Conservation (phyloP, 257 asterid genomes). For the Nyctanthes arbortristis region DNA sequence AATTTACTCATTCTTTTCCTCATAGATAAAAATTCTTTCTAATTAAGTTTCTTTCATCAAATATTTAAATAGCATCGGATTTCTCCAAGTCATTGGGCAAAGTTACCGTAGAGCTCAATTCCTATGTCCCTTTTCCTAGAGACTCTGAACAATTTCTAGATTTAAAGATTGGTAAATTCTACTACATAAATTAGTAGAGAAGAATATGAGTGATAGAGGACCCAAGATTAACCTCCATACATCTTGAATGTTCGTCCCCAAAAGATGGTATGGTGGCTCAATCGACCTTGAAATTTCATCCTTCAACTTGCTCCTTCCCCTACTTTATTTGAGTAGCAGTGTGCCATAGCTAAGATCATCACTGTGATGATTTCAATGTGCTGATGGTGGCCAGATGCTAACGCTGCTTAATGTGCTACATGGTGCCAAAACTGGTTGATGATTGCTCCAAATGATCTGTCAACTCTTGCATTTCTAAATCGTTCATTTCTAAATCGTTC, state of each 20-base stretch:
- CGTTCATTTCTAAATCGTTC: no score
- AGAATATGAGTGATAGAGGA: conserved; percentile 77
- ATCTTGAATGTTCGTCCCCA: conserved; percentile 35
- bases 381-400: conserved; percentile 95
- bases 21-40: no score
- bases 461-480: conserved; percentile 87
- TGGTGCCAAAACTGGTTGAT: conserved; percentile 78
- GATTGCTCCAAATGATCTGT: conserved; percentile 90
- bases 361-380: conserved; percentile 32
- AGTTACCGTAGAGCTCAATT: no score
- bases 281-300: conserved; percentile 66
- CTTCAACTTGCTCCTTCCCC: conserved; percentile 52
- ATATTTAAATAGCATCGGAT: no score
- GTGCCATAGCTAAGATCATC: conserved; percentile 16
- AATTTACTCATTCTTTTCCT: no score
- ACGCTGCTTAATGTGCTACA: conserved; percentile 83
- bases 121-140: no score
- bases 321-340: conserved; percentile 42
- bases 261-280: conserved; percentile 51
- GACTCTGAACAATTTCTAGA: no score
- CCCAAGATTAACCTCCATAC: conserved; percentile 51
- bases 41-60: no score
- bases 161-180: conserved; percentile 88
- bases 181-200: conserved; percentile 84
- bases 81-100: no score